Evolutionary conservation across 2,329 filamentous ascomycete species (phyloP).

Genomic region (Magnaporthiopsis rhizophila): DNA sequence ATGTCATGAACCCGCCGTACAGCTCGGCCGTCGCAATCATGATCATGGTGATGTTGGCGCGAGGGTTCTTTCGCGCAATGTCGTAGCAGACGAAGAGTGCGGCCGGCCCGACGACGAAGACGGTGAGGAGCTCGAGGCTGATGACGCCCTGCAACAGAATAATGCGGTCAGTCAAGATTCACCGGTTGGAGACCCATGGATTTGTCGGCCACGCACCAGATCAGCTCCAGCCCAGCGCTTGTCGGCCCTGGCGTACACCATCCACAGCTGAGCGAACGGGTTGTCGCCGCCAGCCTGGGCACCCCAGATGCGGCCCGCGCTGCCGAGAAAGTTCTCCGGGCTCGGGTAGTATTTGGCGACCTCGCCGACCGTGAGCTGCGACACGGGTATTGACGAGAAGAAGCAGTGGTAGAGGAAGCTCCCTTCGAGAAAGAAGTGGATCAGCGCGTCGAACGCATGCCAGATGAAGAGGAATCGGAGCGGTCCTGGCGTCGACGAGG

Average conservation of each 20-base stretch:
- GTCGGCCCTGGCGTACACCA: constrained; percentile 61
- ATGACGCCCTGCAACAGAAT: constrained; percentile 39
- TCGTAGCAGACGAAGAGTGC: constrained; percentile 53
- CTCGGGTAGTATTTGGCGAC: constrained; percentile 34
- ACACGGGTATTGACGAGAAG: constrained; percentile 47
- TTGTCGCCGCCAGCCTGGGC: constrained; percentile 47
- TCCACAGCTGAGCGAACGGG: constrained; percentile 54
- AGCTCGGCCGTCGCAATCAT: constrained; percentile 58
- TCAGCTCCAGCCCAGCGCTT: constrained; percentile 56
- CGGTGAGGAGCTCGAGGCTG: constrained; percentile 58
- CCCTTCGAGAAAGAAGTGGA: constrained; percentile 86
- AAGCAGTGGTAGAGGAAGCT: constrained; percentile 92
- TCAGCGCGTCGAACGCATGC: constrained; percentile 88
- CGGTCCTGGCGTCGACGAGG: constrained; percentile 42
- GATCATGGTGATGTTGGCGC: constrained; percentile 54
- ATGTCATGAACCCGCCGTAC: constrained; percentile 63
- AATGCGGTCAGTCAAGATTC: not conserved
- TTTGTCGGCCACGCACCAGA: constrained; percentile 30
- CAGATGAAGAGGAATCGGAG: constrained; percentile 81
- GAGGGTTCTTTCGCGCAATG: constrained; percentile 46
- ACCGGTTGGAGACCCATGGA: not conserved
- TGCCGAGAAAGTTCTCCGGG: constrained; percentile 44
- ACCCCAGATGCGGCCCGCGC: constrained; percentile 43
- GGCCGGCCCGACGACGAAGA: constrained; percentile 52
- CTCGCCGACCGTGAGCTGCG: constrained; percentile 22